Conservation (phyloP, 805 yeast genomes). For the Kodamaea neixiangensis region DNA sequence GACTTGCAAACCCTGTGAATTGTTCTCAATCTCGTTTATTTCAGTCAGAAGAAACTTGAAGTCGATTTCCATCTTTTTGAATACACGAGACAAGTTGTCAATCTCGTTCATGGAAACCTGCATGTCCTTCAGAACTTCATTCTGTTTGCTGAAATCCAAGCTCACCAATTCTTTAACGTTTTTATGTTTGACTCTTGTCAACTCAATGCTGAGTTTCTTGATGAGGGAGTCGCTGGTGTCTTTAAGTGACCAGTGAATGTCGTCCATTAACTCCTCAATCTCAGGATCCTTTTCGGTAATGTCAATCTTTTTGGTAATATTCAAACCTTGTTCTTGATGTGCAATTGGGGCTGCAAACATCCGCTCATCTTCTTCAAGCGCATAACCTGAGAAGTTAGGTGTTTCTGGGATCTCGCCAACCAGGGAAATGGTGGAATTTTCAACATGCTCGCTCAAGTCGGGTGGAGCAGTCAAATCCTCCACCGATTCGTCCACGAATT, state of each 20-base stretch:
- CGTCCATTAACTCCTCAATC: conserved; percentile 70
- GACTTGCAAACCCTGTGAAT: conserved; percentile 81
- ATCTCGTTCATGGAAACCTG: conserved; percentile 35
- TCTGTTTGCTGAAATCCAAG: conserved; percentile 37
- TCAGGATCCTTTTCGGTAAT: conserved; percentile 40
- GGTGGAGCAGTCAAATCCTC: conserved; percentile 7
- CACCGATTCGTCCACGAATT: neutral
- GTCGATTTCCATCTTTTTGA: conserved; percentile 42
- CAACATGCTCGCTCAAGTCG: conserved; percentile 1
- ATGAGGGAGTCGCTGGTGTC: conserved; percentile 65
- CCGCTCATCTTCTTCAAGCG: conserved; percentile 16
- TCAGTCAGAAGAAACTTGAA: conserved; percentile 56
- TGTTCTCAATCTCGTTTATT: conserved; percentile 67
- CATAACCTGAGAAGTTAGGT: conserved; percentile 1
- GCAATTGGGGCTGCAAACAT: conserved; percentile 9
- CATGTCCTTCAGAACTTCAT: conserved; percentile 34
- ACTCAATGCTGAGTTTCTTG: conserved; percentile 56
- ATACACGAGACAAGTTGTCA: conserved; percentile 36
- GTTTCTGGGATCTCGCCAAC: conserved; percentile 5
- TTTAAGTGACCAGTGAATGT: conserved; percentile 70
- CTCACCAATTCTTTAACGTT: conserved; percentile 51
- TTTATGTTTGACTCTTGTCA: conserved; percentile 61
- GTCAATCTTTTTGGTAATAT: conserved; percentile 15
- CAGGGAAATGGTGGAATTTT: conserved; percentile 1
- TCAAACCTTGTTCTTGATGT: conserved; percentile 16